Evolutionary conservation across 371 early-diverging fungal species (phyloP).

Genomic region (Mitosporidium daphniae): DNA sequence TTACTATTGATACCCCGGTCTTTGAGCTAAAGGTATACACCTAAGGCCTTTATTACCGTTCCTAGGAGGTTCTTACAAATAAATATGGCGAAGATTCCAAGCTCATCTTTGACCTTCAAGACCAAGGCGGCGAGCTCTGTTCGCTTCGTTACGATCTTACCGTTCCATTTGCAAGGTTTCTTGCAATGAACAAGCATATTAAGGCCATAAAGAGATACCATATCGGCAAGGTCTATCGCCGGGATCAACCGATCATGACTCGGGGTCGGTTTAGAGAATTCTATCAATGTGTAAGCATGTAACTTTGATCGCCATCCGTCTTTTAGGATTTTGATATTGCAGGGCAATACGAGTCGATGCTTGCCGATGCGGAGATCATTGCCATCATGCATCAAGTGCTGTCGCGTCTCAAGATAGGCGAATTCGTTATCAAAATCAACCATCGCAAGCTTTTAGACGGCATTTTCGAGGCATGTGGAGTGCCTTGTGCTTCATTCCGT

Average conservation of each 20-base stretch:
- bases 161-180: slow-evolving; percentile 89
- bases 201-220: slow-evolving; percentile 49
- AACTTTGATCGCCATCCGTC: neutral
- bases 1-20: slow-evolving; percentile 92
- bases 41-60: neutral
- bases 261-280: slow-evolving; percentile 96
- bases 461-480: slow-evolving; percentile 73
- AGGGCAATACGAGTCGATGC: slow-evolving; percentile 65
- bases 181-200: slow-evolving; percentile 61
- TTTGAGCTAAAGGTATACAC: slow-evolving; percentile 56
- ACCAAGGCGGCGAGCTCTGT: slow-evolving; percentile 91
- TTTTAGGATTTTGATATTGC: slow-evolving; percentile 85
- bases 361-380: slow-evolving; percentile 77
- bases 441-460: slow-evolving; percentile 82
- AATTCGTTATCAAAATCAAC: slow-evolving; percentile 56
- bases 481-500: slow-evolving; percentile 37
- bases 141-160: slow-evolving; percentile 92
- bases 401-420: slow-evolving; percentile 27
- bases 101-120: slow-evolving; percentile 82
- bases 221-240: slow-evolving; percentile 90
- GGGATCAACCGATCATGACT: slow-evolving; percentile 91
- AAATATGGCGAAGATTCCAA: slow-evolving; percentile 98
- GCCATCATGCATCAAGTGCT: slow-evolving; percentile 43
- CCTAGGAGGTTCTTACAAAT: slow-evolving; percentile 49
- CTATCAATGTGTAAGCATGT: slow-evolving; percentile 43